A percentile compares a stretch with the other conserved stretches of the same genome.
Evolutionary conservation across 169 alveolate species (phyloP).

Genomic region (Babesia microti): DNA sequence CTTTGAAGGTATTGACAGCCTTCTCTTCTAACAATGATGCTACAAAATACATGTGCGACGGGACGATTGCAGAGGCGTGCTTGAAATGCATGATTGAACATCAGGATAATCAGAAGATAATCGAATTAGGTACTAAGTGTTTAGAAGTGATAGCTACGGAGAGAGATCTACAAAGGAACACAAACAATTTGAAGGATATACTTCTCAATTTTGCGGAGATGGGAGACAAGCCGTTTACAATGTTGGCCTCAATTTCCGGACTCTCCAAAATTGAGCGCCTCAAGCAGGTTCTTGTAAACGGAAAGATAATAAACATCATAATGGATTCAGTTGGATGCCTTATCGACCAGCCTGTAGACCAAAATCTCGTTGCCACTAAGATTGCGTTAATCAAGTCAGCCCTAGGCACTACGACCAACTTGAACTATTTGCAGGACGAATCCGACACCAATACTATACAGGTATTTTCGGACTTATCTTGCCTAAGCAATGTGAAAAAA

Average conservation of each 20-base stretch:
- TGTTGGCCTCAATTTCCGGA: slow-evolving; percentile 80
- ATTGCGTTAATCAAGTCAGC: slow-evolving; percentile 67
- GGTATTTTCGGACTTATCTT: slow-evolving; percentile 46
- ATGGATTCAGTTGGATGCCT: no score
- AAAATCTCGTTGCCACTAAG: no score
- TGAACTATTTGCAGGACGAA: slow-evolving; percentile 35
- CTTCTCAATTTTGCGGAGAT: slow-evolving; percentile 53
- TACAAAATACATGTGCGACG: slow-evolving; percentile 61
- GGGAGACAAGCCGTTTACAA: slow-evolving; percentile 67
- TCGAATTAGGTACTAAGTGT: slow-evolving; percentile 68
- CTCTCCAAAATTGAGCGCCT: slow-evolving; percentile 63
- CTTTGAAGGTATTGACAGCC: slow-evolving; percentile 64
- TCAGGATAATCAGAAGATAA: slow-evolving; percentile 63
- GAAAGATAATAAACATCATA: no score
- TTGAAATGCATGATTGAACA: slow-evolving; percentile 77
- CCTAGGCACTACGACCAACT: slow-evolving; percentile 54
- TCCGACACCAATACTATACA: slow-evolving; percentile 13
- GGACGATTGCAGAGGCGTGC: slow-evolving; percentile 60
- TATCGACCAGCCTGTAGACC: no score
- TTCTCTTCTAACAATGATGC: slow-evolving; percentile 69
- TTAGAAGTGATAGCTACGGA: slow-evolving; percentile 74
- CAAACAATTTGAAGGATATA: slow-evolving; percentile 51
- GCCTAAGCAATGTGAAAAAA: slow-evolving; percentile 68
- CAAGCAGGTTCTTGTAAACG: slow-evolving; percentile 35
- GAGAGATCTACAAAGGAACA: slow-evolving; percentile 70